These are phyloP conservation scores for Penicillium mononematosum DNA, from an alignment of 495 filamentous ascomycete genomes.

Conservation along the genomic window DNA sequence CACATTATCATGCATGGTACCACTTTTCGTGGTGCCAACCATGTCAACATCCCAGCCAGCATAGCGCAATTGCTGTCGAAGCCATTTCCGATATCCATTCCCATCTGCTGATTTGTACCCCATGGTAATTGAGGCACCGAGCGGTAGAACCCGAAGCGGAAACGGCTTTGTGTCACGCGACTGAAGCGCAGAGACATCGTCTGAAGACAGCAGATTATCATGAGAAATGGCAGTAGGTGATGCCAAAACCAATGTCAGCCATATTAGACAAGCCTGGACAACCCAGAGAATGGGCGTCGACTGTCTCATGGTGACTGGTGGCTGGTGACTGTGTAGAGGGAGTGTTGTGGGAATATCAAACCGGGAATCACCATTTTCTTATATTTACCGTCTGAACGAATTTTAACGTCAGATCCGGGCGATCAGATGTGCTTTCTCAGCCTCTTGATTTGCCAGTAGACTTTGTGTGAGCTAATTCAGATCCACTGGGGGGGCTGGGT, in stretches of 20 bases:
- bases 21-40: constrained; percentile 45
- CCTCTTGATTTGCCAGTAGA: constrained; percentile 1
- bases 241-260: constrained; percentile 15
- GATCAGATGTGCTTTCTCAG: background rate
- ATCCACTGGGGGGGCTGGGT: background rate
- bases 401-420: constrained; percentile 4
- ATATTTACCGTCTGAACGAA: background rate
- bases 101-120: constrained; percentile 51
- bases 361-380: constrained; percentile 1
- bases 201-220: background rate
- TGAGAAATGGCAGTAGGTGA: background rate
- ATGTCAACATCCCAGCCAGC: constrained; percentile 49
- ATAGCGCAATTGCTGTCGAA: constrained; percentile 40
- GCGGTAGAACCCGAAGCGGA: constrained; percentile 49
- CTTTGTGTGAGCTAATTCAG: background rate
- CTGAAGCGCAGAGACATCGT: constrained; percentile 4
- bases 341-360: background rate
- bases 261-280: constrained; percentile 16
- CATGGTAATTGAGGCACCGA: constrained; percentile 59
- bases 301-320: constrained; percentile 14
- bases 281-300: constrained; percentile 18
- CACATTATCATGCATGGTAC: constrained; percentile 52
- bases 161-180: constrained; percentile 18
- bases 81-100: constrained; percentile 52
- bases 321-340: background rate